Conservation (phyloP, 2,329 filamentous ascomycete genomes). For the Catunica adiposa region DNA sequence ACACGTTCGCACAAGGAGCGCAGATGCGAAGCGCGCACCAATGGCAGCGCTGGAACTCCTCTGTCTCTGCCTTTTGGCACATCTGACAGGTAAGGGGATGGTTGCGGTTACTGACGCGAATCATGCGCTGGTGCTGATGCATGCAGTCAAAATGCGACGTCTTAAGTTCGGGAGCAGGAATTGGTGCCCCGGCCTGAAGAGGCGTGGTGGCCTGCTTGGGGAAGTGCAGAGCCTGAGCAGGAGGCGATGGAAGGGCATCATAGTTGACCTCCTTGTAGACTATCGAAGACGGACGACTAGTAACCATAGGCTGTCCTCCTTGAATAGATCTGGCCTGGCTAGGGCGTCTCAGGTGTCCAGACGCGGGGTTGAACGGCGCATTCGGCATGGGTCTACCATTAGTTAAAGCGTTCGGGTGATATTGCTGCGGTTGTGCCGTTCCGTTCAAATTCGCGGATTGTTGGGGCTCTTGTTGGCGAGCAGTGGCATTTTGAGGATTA, state of each 20-base stretch:
- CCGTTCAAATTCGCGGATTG: no score
- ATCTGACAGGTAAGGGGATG: conserved; percentile 38
- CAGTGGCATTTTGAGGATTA: background rate
- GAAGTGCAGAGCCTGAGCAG: conserved; percentile 25
- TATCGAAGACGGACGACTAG: conserved; percentile 18
- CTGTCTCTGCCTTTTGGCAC: conserved; percentile 24
- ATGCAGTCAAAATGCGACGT: conserved; percentile 32
- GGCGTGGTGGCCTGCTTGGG: conserved; percentile 16
- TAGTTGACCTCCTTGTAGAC: conserved; percentile 27
- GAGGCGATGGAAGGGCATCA: conserved; percentile 20
- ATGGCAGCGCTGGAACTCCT: conserved; percentile 30
- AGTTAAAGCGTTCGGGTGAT: no score
- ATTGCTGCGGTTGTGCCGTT: no score
- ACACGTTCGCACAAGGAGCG: conserved; percentile 27
- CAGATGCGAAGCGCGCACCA: conserved; percentile 39
- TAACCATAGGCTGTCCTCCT: background rate
- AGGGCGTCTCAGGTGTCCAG: background rate
- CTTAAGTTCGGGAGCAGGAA: conserved; percentile 28
- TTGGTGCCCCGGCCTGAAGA: conserved; percentile 20
- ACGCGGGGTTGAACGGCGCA: background rate
- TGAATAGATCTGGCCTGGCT: conserved; percentile 1
- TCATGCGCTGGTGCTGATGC: conserved; percentile 32
- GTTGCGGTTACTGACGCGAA: conserved; percentile 29
- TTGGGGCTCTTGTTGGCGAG: background rate
- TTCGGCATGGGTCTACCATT: background rate